phyloP scores from a whole-genome alignment of 2,329 filamentous ascomycete genomes.

The Colletotrichum zoysiae region DNA sequence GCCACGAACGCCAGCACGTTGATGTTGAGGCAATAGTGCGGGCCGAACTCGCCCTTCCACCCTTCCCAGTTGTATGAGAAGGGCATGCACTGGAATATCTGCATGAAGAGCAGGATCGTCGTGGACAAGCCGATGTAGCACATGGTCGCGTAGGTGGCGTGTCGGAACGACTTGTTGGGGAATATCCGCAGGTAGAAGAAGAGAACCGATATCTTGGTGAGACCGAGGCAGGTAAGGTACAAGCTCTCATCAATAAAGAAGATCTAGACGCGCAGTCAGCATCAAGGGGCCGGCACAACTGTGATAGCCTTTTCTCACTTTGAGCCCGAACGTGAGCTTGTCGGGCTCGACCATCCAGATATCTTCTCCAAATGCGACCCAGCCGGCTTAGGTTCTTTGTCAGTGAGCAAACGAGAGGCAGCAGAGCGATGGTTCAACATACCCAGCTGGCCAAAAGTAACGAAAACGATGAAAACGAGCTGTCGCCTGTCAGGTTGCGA shows the following conservation, averaged over 20 bases:
- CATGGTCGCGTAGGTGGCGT: conserved; percentile 45
- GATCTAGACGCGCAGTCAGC: conserved; percentile 41
- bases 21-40: conserved; percentile 50
- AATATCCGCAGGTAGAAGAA: conserved; percentile 53
- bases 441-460: conserved; percentile 51
- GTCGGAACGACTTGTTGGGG: conserved; percentile 47
- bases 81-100: conserved; percentile 54
- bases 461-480: conserved; percentile 50
- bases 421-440: conserved; percentile 9
- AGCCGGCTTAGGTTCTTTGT: conserved; percentile 43
- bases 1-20: conserved; percentile 49
- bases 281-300: neutral
- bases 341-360: conserved; percentile 52
- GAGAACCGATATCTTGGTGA: conserved; percentile 51
- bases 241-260: conserved; percentile 49
- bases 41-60: conserved; percentile 48
- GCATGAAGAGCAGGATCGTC: conserved; percentile 48
- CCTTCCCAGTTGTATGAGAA: conserved; percentile 50
- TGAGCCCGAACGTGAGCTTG: conserved; percentile 48
- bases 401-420: conserved; percentile 2
- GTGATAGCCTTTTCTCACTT: conserved; percentile 40
- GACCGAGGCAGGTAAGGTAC: conserved; percentile 49
- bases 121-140: conserved; percentile 46
- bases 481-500: conserved; percentile 25
- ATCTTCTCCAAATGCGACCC: conserved; percentile 52